A percentile compares a stretch with the other conserved stretches of the same genome.
Evolutionary conservation across 805 yeast species (phyloP).

Genomic region (Scheffersomyces coipomensis): DNA sequence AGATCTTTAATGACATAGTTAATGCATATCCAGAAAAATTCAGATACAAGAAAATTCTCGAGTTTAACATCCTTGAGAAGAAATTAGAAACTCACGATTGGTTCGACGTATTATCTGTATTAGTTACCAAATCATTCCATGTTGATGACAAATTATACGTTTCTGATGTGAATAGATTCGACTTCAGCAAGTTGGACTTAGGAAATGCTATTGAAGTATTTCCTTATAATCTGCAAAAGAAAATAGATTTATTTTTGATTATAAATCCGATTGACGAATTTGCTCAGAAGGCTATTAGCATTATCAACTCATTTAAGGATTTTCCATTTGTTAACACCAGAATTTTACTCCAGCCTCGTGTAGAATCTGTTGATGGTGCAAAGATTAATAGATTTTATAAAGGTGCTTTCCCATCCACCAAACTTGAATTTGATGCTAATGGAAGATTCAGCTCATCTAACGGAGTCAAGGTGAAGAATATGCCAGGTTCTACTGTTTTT

Average conservation of each 20-base stretch:
- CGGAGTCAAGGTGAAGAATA: slow-evolving; percentile 35
- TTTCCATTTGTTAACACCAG: slow-evolving; percentile 52
- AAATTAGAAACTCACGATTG: slow-evolving; percentile 27
- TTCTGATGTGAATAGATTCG: slow-evolving; percentile 46
- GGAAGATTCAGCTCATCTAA: slow-evolving; percentile 21
- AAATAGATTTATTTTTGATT: slow-evolving; percentile 57
- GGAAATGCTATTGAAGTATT: slow-evolving; percentile 24
- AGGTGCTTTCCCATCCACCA: slow-evolving; percentile 36
- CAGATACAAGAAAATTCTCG: slow-evolving; percentile 12
- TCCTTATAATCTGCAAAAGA: slow-evolving; percentile 16
- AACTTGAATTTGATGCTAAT: slow-evolving; percentile 24
- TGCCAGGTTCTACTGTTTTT: slow-evolving; percentile 50
- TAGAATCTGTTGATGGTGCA: slow-evolving; percentile 32
- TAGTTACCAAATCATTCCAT: slow-evolving; percentile 44
- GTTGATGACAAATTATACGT: slow-evolving; percentile 39
- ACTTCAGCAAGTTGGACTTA: slow-evolving; percentile 33
- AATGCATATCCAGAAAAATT: slow-evolving; percentile 25
- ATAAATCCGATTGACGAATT: slow-evolving; percentile 72
- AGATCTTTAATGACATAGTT: slow-evolving; percentile 24
- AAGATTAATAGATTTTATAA: slow-evolving; percentile 61
- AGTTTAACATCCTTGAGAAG: slow-evolving; percentile 10
- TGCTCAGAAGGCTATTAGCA: slow-evolving; percentile 60
- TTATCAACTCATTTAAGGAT: slow-evolving; percentile 38
- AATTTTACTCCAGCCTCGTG: slow-evolving; percentile 59
- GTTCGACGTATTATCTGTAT: slow-evolving; percentile 46